Evolutionary conservation across 2,329 filamentous ascomycete species (phyloP), one percentile per base, ranked within the genome.

Genomic region (Zymoseptoria ardabiliae): DNA sequence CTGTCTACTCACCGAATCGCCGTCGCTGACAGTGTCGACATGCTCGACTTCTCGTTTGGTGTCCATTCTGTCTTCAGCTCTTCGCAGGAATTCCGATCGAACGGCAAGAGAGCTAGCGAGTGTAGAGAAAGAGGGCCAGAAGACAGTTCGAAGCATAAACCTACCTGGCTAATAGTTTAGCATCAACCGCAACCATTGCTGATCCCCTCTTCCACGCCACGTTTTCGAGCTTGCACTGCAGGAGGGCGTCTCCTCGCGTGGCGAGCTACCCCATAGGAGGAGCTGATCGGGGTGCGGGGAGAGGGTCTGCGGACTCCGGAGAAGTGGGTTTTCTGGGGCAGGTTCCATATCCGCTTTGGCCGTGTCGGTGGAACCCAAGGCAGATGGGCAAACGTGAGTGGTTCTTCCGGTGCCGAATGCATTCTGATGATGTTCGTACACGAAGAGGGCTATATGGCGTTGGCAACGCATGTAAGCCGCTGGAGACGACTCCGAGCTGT

Each of bases 1-100:
- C 13, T 13, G 35, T 45, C 11, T n/a, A 45, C 35, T 6, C 17
- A 45, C 35, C 17, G 35, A 45, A 13, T 45, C 35, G 17, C 52
- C 21, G 17, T 65, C 63, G 21, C 57, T 45, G 17, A 45, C n/a
- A 13, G 35, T n/a, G 35, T 45, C 35, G 35, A 45, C 35, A 6
- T 45, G 35, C 4, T 57, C 45, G 28, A 30, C 55, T 60, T 62
- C 13, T 58, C 58, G 19, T 52, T 58, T 58, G 20, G 48, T 58
- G 45, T 53, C 22, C 53, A 56, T 58, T 11, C 13, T 50, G 20
- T 20, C n/a, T 28, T 23, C 21, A 8, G 35, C 25, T 48, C 13
- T 2, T 19, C 21, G 20, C 25, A 13, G 11, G 3, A 21, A 53
- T 20, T 11, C 7, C 4, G 45, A 10, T n/a, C 20, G 4, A 41